Evolutionary conservation across 2,329 filamentous ascomycete genomes (phyloP), one percentile per base, ranked within the genome.

Genomic region (Cylindrodendrum hubeiense): DNA sequence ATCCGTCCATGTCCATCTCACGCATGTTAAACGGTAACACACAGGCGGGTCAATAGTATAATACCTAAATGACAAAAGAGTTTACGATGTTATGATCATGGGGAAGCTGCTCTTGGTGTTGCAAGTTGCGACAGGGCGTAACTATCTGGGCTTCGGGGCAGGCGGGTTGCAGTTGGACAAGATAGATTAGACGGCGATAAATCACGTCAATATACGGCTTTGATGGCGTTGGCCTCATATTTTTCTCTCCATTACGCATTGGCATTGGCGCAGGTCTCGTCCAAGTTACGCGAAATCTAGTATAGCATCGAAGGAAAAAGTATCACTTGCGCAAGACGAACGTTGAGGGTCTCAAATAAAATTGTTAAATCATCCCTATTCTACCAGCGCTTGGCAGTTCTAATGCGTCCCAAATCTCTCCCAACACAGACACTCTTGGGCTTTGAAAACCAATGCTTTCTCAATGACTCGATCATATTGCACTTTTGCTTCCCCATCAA

Each of bases 11-110:
- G 71, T 67, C 69, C 5, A 72, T 72, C 2, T 59, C 67, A 3
- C 67, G 68, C 2, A 71, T 73, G 66, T 37, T 72, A 1, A 73
- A 73, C 34, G 68, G 56, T 1, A 68, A 60, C 33, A 58, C 71
- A 26, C 71, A 72, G 43, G 41, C 66, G 12, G 24, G 44, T 17
- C 58, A 22, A 51, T 61, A 19, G 28, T 15, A 30, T 12, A 53
- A 37, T 13, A 21, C 8, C 22, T 3, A 17, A 33, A n/a, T 19
- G 15, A 46, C 30, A 51, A 46, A 24, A 1, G 17, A 3, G 39
- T 39, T n/a, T 4, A 30, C 26, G 46, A 5, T 49, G 5, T n/a
- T 4, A 49, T 26, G 8, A 30, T 8, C 30, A 13, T 49, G 26
- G 46, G 12, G 4, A 10, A 17, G 9, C 13, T n/a, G n/a, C n/a